A percentile compares a stretch with the other conserved stretches of the same genome.
These are phyloP conservation scores for Isatis tinctoria DNA, from an alignment of 345 rosid species.

Conservation along the genomic window DNA sequence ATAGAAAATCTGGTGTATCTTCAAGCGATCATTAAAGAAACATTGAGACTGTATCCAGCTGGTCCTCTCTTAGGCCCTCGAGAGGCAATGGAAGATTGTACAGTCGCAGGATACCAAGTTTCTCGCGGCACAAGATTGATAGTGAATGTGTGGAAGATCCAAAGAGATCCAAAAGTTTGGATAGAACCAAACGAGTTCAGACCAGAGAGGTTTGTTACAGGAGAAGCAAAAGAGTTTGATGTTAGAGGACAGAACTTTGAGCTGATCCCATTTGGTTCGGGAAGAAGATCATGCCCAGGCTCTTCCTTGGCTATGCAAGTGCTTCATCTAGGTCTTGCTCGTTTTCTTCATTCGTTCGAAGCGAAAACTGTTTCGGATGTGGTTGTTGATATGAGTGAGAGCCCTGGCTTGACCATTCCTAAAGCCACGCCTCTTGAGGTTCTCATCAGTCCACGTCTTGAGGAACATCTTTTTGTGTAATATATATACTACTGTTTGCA, in stretches of 20 bases:
- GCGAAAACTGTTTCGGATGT: constrained; percentile 6
- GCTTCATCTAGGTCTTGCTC: constrained; percentile 36
- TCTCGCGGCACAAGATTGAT: constrained; percentile 45
- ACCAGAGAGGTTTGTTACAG: constrained; percentile 51
- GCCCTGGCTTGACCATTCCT: constrained; percentile 40
- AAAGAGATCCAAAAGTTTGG: constrained; percentile 40
- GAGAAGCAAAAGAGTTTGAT: constrained; percentile 35
- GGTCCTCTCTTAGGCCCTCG: constrained; percentile 52
- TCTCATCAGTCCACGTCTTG: constrained; percentile 39
- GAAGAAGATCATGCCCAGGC: constrained; percentile 52
- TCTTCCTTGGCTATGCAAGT: constrained; percentile 39
- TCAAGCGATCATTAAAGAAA: constrained; percentile 61
- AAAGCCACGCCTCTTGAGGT: constrained; percentile 47
- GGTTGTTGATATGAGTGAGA: constrained; percentile 39
- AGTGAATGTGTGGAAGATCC: constrained; percentile 54
- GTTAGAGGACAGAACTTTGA: constrained; percentile 42
- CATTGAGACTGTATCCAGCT: constrained; percentile 54
- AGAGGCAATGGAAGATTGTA: constrained; percentile 51
- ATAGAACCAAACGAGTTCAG: constrained; percentile 37
- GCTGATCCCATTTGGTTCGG: constrained; percentile 48
- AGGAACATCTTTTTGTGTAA: neutral
- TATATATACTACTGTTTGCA: neutral
- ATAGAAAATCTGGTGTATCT: constrained; percentile 42
- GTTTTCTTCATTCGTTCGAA: constrained; percentile 43
- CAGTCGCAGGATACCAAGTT: constrained; percentile 38